These are phyloP conservation scores for Gyrodon lividus DNA, from an alignment of 768 basidiomycete genomes.

Conservation along the genomic window DNA sequence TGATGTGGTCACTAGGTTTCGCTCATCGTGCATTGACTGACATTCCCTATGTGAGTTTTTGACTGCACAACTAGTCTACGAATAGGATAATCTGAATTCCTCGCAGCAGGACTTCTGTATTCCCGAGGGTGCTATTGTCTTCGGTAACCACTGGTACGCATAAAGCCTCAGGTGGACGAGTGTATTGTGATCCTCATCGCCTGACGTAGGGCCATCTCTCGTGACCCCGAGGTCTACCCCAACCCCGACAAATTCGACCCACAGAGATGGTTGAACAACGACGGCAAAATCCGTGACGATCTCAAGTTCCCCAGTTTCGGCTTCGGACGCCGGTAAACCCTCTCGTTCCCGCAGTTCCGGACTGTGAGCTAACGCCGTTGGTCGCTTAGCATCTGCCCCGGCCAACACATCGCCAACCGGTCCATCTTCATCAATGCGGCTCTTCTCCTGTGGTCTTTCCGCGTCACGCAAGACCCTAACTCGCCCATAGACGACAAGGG, in stretches of 20 bases:
- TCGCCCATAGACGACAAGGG: constrained; percentile 59
- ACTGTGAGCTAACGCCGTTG: neutral
- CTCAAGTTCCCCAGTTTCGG: constrained; percentile 55
- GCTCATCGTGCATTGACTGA: constrained; percentile 65
- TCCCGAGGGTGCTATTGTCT: constrained; percentile 36
- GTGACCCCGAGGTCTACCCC: constrained; percentile 56
- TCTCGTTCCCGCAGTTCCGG: neutral
- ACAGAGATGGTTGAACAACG: constrained; percentile 49
- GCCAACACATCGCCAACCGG: constrained; percentile 57
- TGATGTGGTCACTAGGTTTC: constrained; percentile 40
- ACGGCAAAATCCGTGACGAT: constrained; percentile 47
- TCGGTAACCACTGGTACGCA: constrained; percentile 36
- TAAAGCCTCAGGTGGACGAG: neutral
- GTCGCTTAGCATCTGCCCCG: constrained; percentile 57
- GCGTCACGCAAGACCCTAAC: constrained; percentile 46
- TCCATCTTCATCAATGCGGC: constrained; percentile 68
- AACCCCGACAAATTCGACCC: constrained; percentile 61
- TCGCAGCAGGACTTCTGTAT: constrained; percentile 36
- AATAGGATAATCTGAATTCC: neutral
- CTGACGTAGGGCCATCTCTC: constrained; percentile 46
- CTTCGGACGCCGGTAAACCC: constrained; percentile 44
- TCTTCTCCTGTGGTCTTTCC: constrained; percentile 65
- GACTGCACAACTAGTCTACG: no score
- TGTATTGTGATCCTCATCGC: neutral
- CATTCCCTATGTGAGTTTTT: constrained; percentile 53